Base-by-base conservation (phyloP, 2,329 filamentous ascomycete species). In the Zalaria obscura region DNA sequence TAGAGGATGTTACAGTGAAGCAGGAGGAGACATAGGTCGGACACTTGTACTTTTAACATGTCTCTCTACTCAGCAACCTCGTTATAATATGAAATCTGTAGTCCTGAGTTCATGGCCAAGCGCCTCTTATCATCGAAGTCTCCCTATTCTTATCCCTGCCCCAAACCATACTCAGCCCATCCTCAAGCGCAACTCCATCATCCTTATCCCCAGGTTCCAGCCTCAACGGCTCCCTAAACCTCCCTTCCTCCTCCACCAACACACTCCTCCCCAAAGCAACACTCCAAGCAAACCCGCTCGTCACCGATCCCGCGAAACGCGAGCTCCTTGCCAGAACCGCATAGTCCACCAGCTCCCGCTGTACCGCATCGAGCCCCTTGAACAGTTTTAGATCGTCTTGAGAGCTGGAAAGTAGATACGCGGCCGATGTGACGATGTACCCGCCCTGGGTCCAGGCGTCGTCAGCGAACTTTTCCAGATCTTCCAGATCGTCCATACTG, bases 321-420 rank as follows among this genome's bases (percentile, higher is more conserved):
- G 59, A 62, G 18, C 64, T 63, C 26, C 65, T 56, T 39, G 64
- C 53, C 48, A 72, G 53, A 3, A 73, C 61, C 47, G 72, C 66
- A 52, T 67, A 72, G 51, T 74, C 70, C 5, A 72, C 62, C 18
- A 72, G 53, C 3, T 62, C 64, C 43, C 66, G 63, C 53, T 73
- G 69, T 50, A 72, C 68, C 62, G 63, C 70, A 18, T 54, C 62
- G 32, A 73, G 50, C 18, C 44, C 43, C 8, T 55, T 43, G 4
- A 72, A 54, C 6, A 45, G 46, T 11, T 45, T 45, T 2, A 59
- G 50, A 39, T 68, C 65, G 0, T 25, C 50, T 45, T 18, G 18
- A 18, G 18, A 18, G 18, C 18, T 51, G 43, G 45, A 60, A 4
- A 73, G 55, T 2, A 73, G 49, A 27, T 69, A 61, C 10, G 56